These are phyloP conservation scores for Yamadazyma mexicana DNA, from an alignment of 1,139 yeast genomes.

Conservation along the genomic window DNA sequence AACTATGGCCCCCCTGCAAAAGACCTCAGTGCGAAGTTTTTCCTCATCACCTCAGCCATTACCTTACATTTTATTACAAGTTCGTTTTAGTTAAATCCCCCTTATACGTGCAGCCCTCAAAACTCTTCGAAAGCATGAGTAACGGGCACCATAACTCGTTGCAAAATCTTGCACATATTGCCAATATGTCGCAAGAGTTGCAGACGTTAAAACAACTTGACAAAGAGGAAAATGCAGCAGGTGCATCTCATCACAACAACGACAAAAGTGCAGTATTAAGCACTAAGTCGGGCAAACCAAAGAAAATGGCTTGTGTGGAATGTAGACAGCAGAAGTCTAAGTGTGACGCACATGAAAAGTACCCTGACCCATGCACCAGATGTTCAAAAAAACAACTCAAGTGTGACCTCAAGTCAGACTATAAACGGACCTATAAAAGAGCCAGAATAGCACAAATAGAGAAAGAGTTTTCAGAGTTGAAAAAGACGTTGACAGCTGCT, in stretches of 20 bases:
- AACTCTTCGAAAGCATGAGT: constrained; percentile 2
- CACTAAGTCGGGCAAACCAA: constrained; percentile 29
- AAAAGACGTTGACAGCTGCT: constrained; percentile 53
- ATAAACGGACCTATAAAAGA: constrained; percentile 85
- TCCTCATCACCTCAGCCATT: neutral
- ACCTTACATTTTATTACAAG: neutral
- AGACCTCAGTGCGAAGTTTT: constrained; percentile 6
- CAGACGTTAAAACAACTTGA: constrained; percentile 31
- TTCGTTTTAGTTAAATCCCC: neutral
- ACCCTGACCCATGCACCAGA: constrained; percentile 82
- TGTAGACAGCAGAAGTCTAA: constrained; percentile 92
- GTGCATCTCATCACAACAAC: constrained; percentile 1
- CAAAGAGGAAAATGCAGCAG: constrained; percentile 10
- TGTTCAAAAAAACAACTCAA: constrained; percentile 68
- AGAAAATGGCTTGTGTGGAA: constrained; percentile 88
- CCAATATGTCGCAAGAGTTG: constrained; percentile 46
- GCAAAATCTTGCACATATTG: constrained; percentile 46
- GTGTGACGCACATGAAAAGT: constrained; percentile 80
- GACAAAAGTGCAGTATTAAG: constrained; percentile 4
- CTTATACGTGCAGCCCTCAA: neutral
- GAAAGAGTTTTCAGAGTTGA: constrained; percentile 68
- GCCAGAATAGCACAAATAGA: constrained; percentile 85
- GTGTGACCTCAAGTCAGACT: constrained; percentile 77
- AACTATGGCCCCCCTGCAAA: too few species aligned
- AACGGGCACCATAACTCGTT: constrained; percentile 24